These are phyloP conservation scores for Erysimum cheiri DNA, from an alignment of 441 rosid genomes.

Conservation along the genomic window DNA sequence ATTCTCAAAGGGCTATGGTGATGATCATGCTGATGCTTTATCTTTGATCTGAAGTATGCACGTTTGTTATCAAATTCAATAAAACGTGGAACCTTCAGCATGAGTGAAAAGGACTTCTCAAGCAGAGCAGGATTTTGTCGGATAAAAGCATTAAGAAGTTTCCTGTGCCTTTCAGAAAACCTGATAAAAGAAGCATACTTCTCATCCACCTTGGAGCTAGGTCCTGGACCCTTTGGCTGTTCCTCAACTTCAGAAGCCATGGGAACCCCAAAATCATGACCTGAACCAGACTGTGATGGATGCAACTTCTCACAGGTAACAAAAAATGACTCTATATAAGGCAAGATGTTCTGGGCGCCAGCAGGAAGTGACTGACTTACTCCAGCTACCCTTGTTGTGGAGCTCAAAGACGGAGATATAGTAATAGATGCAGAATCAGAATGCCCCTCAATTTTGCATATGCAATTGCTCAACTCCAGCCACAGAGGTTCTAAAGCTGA, in stretches of 20 bases:
- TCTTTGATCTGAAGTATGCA: slow-evolving; percentile 90
- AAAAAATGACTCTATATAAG: slow-evolving; percentile 91
- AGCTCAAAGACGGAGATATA: slow-evolving; percentile 50
- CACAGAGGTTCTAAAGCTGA: slow-evolving; percentile 87
- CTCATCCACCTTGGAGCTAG: slow-evolving; percentile 74
- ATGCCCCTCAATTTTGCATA: slow-evolving; percentile 86
- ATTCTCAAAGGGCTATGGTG: slow-evolving; percentile 92
- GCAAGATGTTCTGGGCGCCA: slow-evolving; percentile 92
- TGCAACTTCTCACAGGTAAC: slow-evolving; percentile 89
- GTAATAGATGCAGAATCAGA: slow-evolving; percentile 68
- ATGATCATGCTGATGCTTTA: slow-evolving; percentile 92
- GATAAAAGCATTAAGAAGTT: slow-evolving; percentile 88
- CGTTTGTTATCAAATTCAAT: slow-evolving; percentile 96
- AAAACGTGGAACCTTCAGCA: slow-evolving; percentile 95
- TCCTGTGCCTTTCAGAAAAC: slow-evolving; percentile 92
- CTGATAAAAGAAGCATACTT: slow-evolving; percentile 78
- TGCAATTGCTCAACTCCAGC: slow-evolving; percentile 85
- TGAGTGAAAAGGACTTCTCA: slow-evolving; percentile 92
- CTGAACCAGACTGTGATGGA: slow-evolving; percentile 72
- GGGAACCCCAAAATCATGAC: slow-evolving; percentile 60
- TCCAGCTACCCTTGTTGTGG: slow-evolving; percentile 64
- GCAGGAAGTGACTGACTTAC: slow-evolving; percentile 85
- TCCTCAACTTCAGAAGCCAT: slow-evolving; percentile 73
- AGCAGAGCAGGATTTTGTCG: slow-evolving; percentile 93
- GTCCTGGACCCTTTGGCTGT: slow-evolving; percentile 56